Evolutionary conservation across 768 basidiomycete genomes (phyloP), one percentile per base, ranked within the genome.

Genomic region (Sporobolomyces phaffii): DNA sequence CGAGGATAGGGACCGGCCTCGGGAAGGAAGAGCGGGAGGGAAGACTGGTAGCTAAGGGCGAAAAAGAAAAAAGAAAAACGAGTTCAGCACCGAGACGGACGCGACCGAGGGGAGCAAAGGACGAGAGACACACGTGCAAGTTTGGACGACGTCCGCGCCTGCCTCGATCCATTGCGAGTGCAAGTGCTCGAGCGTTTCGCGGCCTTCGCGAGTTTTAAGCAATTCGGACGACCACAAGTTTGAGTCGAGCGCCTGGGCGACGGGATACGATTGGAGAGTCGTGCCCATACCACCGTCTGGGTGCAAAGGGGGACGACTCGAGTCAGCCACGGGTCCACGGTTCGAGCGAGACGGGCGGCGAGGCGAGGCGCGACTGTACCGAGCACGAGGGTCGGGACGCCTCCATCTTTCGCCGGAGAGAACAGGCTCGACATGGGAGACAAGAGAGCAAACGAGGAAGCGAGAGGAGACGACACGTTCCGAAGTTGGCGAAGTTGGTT

Each of bases 171-270:
- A 80, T 0, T 75, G 68, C 10, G 61, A 14, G 51, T 80, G 78
- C 6, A 78, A 75, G 5, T 60, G 43, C 29, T 59, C 34, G 26
- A 80, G 75, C 14, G 70, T 70, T 0, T 49, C 44, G 0, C 76
- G 73, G 22, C 77, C 65, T 8, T 72, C 60, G 11, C 57, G 40
- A 0, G 75, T 50, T 7, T 77, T 68, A 10, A 61, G 53, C 11
- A 73, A 68, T 26, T 78, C 76, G 1, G 75, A 75, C 1, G 76
- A 77, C 79, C 78, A 80, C 14, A 80, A 70, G 5, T 73, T 68
- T 14, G 76, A 76, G 8, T 70, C 64, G 33, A 70, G 52, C 2
- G 22, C 24, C 26, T 63, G 64, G 13, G 41, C 57, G 38, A 70
- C 62, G 5, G 69, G 64, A 4, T 65, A 65, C 0, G 64, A 58